Evolutionary conservation across 1,139 yeast species (phyloP), one percentile per base, ranked within the genome.

Genomic region (Debaryomyces fabryi): DNA sequence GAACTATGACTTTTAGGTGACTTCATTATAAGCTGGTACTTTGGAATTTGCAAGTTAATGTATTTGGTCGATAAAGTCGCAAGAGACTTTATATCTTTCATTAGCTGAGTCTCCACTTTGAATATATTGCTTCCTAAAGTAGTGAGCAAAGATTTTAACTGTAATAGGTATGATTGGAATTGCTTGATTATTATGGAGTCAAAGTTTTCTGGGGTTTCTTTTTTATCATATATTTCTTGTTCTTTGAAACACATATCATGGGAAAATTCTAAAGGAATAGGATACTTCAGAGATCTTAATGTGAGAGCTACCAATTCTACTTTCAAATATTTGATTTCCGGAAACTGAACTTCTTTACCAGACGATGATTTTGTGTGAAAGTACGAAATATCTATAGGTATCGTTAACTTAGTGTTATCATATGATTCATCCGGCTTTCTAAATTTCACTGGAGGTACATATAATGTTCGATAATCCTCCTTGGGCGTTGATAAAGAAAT

Each of bases 181-280:
- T 68, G 71, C 39, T 61, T 60, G 10, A 67, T 58, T 9, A 75
- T 64, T 2, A 70, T 63, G 15, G 65, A 54, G 46, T 69, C 72
- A 47, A 75, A 74, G 39, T 65, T 64, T 16, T 65, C 73, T 15
- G 47, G 44, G 23, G 57, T 60, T 6, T 60, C 57, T 36, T 55
- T 49, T 32, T 60, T 65, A 10, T 52, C 37, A 9, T 66, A 62
- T 29, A 61, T 53, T 36, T 58, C 60, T 20, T 65, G 62, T 39
- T 65, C 69, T 15, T 58, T 52, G 53, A 73, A 70, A 49, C 73
- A 70, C 67, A 74, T 65, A 24, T 72, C 78, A 48, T 72, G 76
- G 47, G 68, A 70, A 49, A 76, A 60, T 45, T 75, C 79, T 4
- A 75, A 60, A 0, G 81, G 80, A 6, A 76, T 69, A 4, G 60